Conservation (phyloP, 2,329 filamentous ascomycete species). For the Anthostomella pinea region DNA sequence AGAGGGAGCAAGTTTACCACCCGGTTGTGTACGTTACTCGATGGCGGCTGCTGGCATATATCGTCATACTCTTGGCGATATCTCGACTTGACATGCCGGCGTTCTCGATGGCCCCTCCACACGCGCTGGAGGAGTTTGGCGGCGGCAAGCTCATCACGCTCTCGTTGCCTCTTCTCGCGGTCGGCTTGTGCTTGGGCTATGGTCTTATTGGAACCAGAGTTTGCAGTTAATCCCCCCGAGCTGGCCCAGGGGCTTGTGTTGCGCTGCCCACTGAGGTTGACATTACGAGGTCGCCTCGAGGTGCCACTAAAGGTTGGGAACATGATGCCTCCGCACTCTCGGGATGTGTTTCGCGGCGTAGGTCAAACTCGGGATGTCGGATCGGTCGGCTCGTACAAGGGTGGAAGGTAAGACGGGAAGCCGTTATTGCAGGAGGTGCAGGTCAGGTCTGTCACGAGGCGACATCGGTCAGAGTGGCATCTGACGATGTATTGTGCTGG, state of each 20-base stretch:
- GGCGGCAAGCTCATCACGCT: slow-evolving; percentile 74
- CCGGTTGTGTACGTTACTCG: slow-evolving; percentile 34
- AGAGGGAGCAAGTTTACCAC: no score
- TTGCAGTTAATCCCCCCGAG: slow-evolving; percentile 54
- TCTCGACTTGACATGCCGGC: slow-evolving; percentile 54
- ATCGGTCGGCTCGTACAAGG: no score
- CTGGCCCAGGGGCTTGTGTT: slow-evolving; percentile 75
- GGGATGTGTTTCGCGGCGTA: not conserved
- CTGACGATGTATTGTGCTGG: no score
- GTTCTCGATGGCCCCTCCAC: slow-evolving; percentile 75
- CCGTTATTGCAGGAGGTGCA: not conserved
- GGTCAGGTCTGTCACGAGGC: no score
- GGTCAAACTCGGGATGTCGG: no score
- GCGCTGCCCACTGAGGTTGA: slow-evolving; percentile 83
- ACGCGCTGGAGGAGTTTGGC: slow-evolving; percentile 70
- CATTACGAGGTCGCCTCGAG: slow-evolving; percentile 81
- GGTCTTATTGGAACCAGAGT: slow-evolving; percentile 68
- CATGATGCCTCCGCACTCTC: slow-evolving; percentile 51
- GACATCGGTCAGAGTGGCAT: no score
- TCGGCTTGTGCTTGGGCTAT: slow-evolving; percentile 86
- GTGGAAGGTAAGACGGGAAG: no score
- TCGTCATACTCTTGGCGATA: slow-evolving; percentile 64
- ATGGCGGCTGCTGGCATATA: slow-evolving; percentile 40
- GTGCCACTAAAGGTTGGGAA: slow-evolving; percentile 89
- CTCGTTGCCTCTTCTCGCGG: slow-evolving; percentile 73